Evolutionary conservation across 257 asterid genomes (phyloP).

Genomic region (Solanum chmielewskii): DNA sequence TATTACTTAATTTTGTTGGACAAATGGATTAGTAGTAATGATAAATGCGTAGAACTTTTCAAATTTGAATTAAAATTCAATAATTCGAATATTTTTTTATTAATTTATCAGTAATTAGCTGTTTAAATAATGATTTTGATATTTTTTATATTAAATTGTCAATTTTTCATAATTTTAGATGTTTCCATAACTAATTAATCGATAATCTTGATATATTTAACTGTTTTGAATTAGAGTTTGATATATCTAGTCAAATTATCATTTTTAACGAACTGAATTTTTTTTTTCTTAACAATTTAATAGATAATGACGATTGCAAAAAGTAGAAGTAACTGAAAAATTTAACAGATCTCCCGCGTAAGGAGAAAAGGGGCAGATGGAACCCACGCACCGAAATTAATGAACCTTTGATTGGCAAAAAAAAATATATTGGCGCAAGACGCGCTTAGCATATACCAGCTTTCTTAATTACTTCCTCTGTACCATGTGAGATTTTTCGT

Average conservation of each 20-base stretch:
- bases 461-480: neutral
- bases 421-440: neutral
- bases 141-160: too few species aligned
- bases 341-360: constrained; percentile 4
- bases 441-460: constrained; percentile 20
- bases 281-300: too few species aligned
- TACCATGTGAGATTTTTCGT: neutral
- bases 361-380: constrained; percentile 1
- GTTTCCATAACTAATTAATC: rapidly evolving
- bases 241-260: neutral
- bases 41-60: neutral
- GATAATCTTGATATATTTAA: neutral
- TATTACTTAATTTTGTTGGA: neutral
- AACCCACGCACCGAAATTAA: constrained; percentile 24
- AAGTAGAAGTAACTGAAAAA: neutral
- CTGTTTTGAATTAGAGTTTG: neutral
- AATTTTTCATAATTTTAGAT: too few species aligned
- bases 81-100: too few species aligned
- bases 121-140: neutral
- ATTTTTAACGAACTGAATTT: too few species aligned
- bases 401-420: neutral
- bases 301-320: neutral
- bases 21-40: neutral
- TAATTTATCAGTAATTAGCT: too few species aligned
- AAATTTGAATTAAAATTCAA: too few species aligned